Conservation (phyloP, 305 asterid genomes). For the Nicotiana rustica region DNA sequence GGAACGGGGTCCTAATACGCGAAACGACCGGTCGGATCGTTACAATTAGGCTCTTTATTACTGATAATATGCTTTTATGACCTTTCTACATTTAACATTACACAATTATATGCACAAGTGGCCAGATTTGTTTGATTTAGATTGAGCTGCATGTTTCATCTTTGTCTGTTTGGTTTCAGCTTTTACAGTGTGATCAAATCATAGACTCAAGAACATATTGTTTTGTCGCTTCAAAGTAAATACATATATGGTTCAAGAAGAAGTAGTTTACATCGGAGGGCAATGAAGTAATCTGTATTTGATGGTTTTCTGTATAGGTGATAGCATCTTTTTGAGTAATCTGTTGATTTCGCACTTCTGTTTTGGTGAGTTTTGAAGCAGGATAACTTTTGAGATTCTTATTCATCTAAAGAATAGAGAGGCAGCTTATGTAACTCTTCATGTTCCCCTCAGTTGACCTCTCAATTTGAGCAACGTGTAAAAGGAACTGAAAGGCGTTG, state of each 20-base stretch:
- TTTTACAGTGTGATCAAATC: neutral
- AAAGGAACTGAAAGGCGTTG: no score
- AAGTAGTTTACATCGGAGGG: neutral
- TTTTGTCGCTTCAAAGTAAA: neutral
- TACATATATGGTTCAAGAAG: neutral
- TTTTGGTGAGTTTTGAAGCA: slow-evolving; percentile 10
- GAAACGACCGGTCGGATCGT: no score
- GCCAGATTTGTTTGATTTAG: slow-evolving; percentile 8
- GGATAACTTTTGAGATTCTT: slow-evolving; percentile 18
- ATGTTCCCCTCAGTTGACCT: no score
- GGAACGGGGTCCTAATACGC: no score
- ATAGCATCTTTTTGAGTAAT: neutral
- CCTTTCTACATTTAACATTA: neutral
- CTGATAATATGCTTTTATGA: neutral
- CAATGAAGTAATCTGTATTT: neutral
- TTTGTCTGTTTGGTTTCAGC: neutral
- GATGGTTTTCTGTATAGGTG: neutral
- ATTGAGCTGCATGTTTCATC: neutral
- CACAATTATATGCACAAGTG: neutral
- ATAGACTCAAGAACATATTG: neutral
- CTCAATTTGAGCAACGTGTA: no score
- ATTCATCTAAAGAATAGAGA: neutral
- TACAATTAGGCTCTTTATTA: neutral
- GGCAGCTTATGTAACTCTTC: neutral
- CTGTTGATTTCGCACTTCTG: neutral